Conservation (phyloP, 2,329 filamentous ascomycete species). For the Nigrospora oryzae region DNA sequence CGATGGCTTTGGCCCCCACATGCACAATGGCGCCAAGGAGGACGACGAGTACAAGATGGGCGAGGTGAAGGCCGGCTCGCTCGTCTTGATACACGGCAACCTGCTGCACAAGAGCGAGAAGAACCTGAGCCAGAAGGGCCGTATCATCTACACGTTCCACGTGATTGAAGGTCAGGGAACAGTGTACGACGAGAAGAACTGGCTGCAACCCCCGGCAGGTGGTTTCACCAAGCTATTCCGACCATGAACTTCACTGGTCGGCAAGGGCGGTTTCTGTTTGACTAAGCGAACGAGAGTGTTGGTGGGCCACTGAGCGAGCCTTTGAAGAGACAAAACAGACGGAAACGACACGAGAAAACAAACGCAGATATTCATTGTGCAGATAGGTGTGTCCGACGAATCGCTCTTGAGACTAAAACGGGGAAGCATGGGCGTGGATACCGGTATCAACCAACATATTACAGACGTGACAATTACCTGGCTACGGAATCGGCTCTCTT, state of each 20-base stretch:
- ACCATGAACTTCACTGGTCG: constrained; percentile 5
- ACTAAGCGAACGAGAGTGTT: too few relatives aligned
- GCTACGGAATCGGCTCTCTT: too few relatives aligned
- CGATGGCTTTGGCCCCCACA: constrained; percentile 35
- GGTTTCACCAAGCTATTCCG: constrained; percentile 67
- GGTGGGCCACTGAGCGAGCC: too few relatives aligned
- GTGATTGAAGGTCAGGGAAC: constrained; percentile 74
- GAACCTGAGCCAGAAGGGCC: constrained; percentile 76
- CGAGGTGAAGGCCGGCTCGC: constrained; percentile 81
- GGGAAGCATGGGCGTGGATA: too few relatives aligned
- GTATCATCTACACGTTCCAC: constrained; percentile 97
- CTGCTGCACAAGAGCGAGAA: constrained; percentile 92
- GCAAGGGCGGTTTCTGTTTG: too few relatives aligned
- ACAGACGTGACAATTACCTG: too few relatives aligned
- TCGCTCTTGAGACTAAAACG: too few relatives aligned
- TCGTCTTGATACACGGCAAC: constrained; percentile 95
- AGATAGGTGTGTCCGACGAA: too few relatives aligned
- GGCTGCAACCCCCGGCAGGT: constrained; percentile 76
- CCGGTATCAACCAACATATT: too few relatives aligned
- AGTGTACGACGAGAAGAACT: constrained; percentile 79
- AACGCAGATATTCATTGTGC: too few relatives aligned
- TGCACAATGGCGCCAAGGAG: constrained; percentile 22
- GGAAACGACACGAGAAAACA: too few relatives aligned
- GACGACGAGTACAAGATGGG: constrained; percentile 64
- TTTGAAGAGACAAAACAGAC: too few relatives aligned